Conservation (phyloP, 1,284 basidiomycete species). For the Coniophora puteana region DNA sequence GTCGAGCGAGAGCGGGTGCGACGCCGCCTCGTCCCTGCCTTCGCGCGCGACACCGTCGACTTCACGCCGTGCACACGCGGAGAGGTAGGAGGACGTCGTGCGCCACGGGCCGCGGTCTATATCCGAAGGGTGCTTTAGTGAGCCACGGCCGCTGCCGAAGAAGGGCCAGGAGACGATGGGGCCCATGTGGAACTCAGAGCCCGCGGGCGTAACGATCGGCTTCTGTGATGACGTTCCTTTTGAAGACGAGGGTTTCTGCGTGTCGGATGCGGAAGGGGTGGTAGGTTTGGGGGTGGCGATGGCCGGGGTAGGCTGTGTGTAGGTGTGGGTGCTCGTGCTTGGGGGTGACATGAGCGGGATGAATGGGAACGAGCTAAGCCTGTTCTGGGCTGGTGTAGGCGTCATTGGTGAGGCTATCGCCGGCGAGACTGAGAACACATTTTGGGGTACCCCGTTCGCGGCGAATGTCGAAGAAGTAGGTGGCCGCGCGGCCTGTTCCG, state of each 20-base stretch:
- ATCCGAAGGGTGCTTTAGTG: slow-evolving; percentile 60
- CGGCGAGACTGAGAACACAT: slow-evolving; percentile 19
- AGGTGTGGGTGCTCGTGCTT: too few relatives aligned
- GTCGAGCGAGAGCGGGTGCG: slow-evolving; percentile 72
- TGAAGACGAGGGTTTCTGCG: slow-evolving; percentile 2
- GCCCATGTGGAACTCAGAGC: slow-evolving; percentile 51
- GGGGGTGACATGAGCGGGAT: slow-evolving; percentile 12
- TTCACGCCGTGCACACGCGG: slow-evolving; percentile 64
- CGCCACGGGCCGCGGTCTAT: slow-evolving; percentile 75
- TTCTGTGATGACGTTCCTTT: slow-evolving; percentile 9
- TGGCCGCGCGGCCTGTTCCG: too few relatives aligned
- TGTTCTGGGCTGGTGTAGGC: slow-evolving; percentile 28
- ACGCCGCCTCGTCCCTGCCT: slow-evolving; percentile 69
- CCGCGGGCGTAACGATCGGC: slow-evolving; percentile 2
- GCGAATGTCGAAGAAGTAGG: slow-evolving; percentile 11
- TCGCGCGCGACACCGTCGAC: slow-evolving; percentile 64
- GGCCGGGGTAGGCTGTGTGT: too few relatives aligned
- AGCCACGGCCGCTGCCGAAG: slow-evolving; percentile 76
- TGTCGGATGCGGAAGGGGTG: slow-evolving; percentile 7
- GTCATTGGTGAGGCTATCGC: slow-evolving; percentile 15
- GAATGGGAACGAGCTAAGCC: slow-evolving; percentile 17
- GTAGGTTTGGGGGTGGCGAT: too few relatives aligned
- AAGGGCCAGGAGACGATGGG: slow-evolving; percentile 85
- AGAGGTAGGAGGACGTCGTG: slow-evolving; percentile 52
- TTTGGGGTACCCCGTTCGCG: slow-evolving; percentile 9